Percentiles rank a stretch among this genome's conserved stretches.
Evolutionary conservation across 805 yeast genomes (phyloP).

Genomic region (Torulaspora franciscae): DNA sequence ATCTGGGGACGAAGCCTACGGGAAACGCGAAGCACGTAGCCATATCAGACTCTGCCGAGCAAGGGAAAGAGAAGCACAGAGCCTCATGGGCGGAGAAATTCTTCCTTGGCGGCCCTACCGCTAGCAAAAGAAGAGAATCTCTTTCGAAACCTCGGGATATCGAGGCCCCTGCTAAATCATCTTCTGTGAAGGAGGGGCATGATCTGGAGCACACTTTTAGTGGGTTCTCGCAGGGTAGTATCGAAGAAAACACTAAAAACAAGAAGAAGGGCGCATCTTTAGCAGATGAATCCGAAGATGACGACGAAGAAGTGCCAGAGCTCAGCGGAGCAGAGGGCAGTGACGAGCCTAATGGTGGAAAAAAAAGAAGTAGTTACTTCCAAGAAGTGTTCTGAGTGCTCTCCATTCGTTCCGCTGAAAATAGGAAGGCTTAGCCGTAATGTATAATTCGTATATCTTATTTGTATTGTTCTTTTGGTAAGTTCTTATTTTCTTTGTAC

Average conservation of each 20-base stretch:
- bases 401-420: neutral
- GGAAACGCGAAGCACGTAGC: neutral
- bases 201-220: constrained; percentile 24
- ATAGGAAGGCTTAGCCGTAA: neutral
- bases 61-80: neutral
- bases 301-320: constrained; percentile 10
- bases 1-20: neutral
- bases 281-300: constrained; percentile 16
- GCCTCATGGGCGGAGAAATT: constrained; percentile 11
- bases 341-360: constrained; percentile 8
- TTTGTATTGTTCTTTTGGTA: neutral
- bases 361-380: constrained; percentile 22
- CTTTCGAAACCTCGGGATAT: neutral
- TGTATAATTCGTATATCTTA: neutral
- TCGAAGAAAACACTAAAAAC: constrained; percentile 12
- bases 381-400: constrained; percentile 27
- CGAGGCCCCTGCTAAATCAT: neutral
- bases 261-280: neutral
- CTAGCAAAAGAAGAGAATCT: constrained; percentile 8
- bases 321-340: constrained; percentile 12
- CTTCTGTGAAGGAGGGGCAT: constrained; percentile 3
- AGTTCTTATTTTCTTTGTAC: neutral
- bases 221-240: constrained; percentile 30
- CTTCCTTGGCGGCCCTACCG: constrained; percentile 8
- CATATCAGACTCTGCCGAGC: neutral